These are phyloP conservation scores for Lachnellula occidentalis DNA, from an alignment of 2,329 filamentous ascomycete genomes.

Conservation along the genomic window DNA sequence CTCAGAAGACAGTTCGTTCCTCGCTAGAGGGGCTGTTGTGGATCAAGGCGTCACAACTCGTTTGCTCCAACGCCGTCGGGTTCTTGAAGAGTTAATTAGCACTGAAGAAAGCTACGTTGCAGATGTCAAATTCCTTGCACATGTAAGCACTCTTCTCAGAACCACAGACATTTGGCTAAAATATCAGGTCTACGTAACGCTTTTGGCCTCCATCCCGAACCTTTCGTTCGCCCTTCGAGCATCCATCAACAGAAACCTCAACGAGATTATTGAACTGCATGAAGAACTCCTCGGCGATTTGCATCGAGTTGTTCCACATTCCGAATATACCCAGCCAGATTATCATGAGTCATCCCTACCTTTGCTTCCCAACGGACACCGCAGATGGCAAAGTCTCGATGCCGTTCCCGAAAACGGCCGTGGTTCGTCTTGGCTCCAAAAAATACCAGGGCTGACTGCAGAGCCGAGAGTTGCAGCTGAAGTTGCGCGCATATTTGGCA, in stretches of 20 bases:
- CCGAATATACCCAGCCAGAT: conserved; percentile 51
- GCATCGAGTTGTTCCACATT: conserved; percentile 63
- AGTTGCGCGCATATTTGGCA: conserved; percentile 55
- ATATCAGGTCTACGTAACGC: conserved; percentile 63
- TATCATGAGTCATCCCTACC: conserved; percentile 4
- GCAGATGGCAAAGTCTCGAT: conserved; percentile 42
- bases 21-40: conserved; percentile 46
- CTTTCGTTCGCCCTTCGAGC: conserved; percentile 59
- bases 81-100: conserved; percentile 77
- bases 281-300: conserved; percentile 74
- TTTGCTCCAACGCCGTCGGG: conserved; percentile 67
- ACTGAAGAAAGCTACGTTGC: conserved; percentile 88
- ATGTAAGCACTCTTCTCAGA: conserved; percentile 69
- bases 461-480: conserved; percentile 56
- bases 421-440: conserved; percentile 39
- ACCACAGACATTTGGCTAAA: conserved; percentile 54
- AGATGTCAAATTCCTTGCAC: conserved; percentile 79
- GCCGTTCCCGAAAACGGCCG: conserved; percentile 31
- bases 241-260: conserved; percentile 73
- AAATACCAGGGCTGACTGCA: conserved; percentile 46
- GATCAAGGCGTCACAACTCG: conserved; percentile 69
- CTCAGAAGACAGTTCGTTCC: conserved; percentile 59
- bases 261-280: conserved; percentile 76
- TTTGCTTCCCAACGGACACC: conserved; percentile 31
- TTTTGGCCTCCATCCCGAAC: conserved; percentile 65